These are phyloP conservation scores for Taiozyma sp. DNA, from an alignment of 1,139 yeast species.

Conservation along the genomic window DNA sequence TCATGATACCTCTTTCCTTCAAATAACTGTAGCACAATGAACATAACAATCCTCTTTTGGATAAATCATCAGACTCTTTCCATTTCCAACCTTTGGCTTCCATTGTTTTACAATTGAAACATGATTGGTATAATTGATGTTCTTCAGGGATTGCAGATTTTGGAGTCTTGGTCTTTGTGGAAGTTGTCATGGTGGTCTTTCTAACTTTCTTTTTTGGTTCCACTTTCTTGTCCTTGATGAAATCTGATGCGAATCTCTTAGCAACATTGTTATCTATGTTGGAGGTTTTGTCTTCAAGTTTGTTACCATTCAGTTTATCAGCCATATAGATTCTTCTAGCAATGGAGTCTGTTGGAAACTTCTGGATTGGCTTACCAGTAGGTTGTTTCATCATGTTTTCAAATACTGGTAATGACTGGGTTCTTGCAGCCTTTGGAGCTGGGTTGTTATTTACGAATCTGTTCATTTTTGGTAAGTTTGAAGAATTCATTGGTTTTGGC, in stretches of 20 bases:
- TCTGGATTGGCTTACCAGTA: constrained; percentile 29
- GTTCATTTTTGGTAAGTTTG: constrained; percentile 12
- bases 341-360: constrained; percentile 32
- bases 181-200: constrained; percentile 2
- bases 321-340: constrained; percentile 37
- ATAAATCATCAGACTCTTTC: constrained; percentile 19
- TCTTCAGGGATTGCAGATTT: constrained; percentile 6
- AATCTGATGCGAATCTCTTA: constrained; percentile 23
- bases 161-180: not conserved
- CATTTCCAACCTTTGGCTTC: constrained; percentile 24
- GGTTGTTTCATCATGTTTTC: constrained; percentile 32
- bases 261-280: constrained; percentile 11
- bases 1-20: constrained; percentile 19
- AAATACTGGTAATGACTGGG: constrained; percentile 58
- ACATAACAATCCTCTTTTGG: constrained; percentile 21
- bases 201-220: constrained; percentile 6
- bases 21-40: constrained; percentile 19
- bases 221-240: constrained; percentile 12
- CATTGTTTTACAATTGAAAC: constrained; percentile 21
- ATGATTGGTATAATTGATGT: constrained; percentile 12
- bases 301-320: constrained; percentile 22
- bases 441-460: constrained; percentile 25
- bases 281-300: not conserved
- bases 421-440: constrained; percentile 55
- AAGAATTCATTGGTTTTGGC: constrained; percentile 7